phyloP scores from a whole-genome alignment of 768 basidiomycete genomes.

The Tricholoma saponaceum region DNA sequence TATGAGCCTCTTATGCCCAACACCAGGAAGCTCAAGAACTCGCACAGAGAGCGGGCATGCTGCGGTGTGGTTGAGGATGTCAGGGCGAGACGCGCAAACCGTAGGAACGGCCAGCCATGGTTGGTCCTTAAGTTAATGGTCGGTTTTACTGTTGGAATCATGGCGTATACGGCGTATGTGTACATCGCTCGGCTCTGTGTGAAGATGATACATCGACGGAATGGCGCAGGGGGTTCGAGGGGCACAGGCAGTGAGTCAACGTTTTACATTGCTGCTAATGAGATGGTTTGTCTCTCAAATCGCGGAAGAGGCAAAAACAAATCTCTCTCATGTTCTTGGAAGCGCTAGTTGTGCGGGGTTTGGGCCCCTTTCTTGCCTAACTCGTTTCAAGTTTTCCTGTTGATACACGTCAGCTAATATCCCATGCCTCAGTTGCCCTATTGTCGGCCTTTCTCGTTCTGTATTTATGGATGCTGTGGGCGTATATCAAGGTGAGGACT shows the following conservation, averaged over 20 bases:
- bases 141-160: conserved; percentile 51
- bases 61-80: conserved; percentile 57
- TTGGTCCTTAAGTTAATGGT: conserved; percentile 67
- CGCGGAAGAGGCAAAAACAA: background rate
- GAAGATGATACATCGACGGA: conserved; percentile 55
- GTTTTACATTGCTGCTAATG: background rate
- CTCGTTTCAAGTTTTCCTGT: background rate
- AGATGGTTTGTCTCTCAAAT: background rate
- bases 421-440: conserved; percentile 51
- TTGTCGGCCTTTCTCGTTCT: conserved; percentile 61
- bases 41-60: conserved; percentile 21
- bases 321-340: background rate
- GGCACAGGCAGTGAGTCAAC: conserved; percentile 62
- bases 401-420: conserved; percentile 2
- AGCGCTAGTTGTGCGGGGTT: no score
- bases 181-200: conserved; percentile 71
- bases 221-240: conserved; percentile 41
- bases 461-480: conserved; percentile 72
- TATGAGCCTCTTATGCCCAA: background rate
- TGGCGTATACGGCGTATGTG: conserved; percentile 72
- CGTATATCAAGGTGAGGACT: conserved; percentile 62
- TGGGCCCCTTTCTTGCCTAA: background rate
- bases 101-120: conserved; percentile 65
- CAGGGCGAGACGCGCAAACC: conserved; percentile 37
- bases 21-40: background rate